A percentile compares a stretch with the other conserved stretches of the same genome.
These are phyloP conservation scores for Oryza nivara DNA, from an alignment of 176 grass and related monocot genomes.

Conservation along the genomic window DNA sequence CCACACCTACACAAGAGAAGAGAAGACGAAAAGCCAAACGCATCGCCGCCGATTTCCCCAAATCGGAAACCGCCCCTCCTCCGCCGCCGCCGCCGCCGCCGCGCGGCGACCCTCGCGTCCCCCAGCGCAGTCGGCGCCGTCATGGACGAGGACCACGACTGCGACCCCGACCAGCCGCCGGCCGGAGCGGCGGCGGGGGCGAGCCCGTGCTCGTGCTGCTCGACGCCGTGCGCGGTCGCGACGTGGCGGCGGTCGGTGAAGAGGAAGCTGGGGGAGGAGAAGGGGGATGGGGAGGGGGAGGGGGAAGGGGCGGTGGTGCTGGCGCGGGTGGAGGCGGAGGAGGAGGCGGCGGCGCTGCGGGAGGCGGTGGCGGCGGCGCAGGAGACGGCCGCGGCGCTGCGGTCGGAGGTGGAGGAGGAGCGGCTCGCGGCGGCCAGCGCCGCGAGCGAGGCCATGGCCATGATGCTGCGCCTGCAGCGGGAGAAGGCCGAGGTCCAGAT, in stretches of 20 bases:
- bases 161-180: conserved; percentile 7
- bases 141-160: conserved; percentile 47
- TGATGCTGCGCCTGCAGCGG: conserved; percentile 95
- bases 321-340: conserved; percentile 67
- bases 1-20: conserved; percentile 2
- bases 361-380: conserved; percentile 65
- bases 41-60: conserved; percentile 21
- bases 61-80: conserved; percentile 22
- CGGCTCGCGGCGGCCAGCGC: conserved; percentile 78
- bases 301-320: background rate
- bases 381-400: conserved; percentile 60
- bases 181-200: background rate
- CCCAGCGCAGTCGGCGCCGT: background rate
- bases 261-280: conserved; percentile 56
- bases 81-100: background rate
- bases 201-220: conserved; percentile 57
- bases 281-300: background rate
- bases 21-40: background rate
- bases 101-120: conserved; percentile 12
- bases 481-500: conserved; percentile 95
- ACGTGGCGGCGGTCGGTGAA: conserved; percentile 77
- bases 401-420: conserved; percentile 82
- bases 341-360: conserved; percentile 60
- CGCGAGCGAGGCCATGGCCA: conserved; percentile 94
- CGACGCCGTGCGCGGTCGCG: conserved; percentile 26